Evolutionary conservation across 78 protist genomes (phyloP).

Genomic region (Dictyostelium capitatum): DNA sequence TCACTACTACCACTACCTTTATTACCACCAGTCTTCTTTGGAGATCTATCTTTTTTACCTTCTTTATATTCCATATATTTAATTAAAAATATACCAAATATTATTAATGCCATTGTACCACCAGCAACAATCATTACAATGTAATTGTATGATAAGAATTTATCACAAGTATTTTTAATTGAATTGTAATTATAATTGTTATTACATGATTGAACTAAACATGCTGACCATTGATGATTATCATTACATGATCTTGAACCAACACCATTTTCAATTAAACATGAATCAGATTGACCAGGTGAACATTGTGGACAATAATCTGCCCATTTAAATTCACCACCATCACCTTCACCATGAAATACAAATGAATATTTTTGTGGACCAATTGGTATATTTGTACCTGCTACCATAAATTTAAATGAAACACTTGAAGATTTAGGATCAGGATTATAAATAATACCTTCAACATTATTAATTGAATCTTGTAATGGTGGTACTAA

Average conservation of each 20-base stretch:
- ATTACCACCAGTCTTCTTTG: background rate
- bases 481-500: conserved; percentile 14
- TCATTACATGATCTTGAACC: conserved; percentile 25
- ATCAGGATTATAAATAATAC: conserved; percentile 31
- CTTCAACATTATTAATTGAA: conserved; percentile 86
- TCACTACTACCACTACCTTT: background rate
- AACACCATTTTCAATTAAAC: conserved; percentile 43
- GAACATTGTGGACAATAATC: conserved; percentile 48
- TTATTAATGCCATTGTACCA: conserved; percentile 37
- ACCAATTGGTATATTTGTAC: conserved; percentile 30
- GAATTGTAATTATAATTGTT: conserved; percentile 62
- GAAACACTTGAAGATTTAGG: background rate
- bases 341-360: conserved; percentile 42
- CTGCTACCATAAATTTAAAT: conserved; percentile 26
- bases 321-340: conserved; percentile 36
- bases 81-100: background rate
- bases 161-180: conserved; percentile 10
- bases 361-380: conserved; percentile 70
- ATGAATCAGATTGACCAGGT: conserved; percentile 12
- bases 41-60: background rate
- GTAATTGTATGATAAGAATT: conserved; percentile 61
- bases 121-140: conserved; percentile 77
- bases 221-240: conserved; percentile 3
- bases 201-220: conserved; percentile 48
- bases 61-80: conserved; percentile 42